phyloP scores from a whole-genome alignment of 495 filamentous ascomycete genomes.

The Articulospora tetracladia region DNA sequence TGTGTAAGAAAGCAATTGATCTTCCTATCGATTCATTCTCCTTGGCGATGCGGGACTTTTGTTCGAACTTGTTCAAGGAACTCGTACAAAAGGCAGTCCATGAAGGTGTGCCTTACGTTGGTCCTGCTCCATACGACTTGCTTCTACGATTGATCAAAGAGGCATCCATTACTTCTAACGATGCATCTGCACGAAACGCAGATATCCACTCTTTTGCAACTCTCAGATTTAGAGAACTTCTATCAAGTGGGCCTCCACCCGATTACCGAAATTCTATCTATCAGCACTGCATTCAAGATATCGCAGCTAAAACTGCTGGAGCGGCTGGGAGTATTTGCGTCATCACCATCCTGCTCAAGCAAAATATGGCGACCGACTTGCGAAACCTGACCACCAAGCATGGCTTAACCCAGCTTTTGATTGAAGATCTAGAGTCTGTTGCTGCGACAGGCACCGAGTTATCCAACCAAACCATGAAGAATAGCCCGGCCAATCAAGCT shows the following conservation, averaged over 20 bases:
- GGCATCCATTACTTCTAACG: conserved; percentile 42
- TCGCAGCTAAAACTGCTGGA: conserved; percentile 48
- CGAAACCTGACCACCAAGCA: conserved; percentile 36
- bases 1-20: conserved; percentile 69
- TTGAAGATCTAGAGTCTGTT: conserved; percentile 44
- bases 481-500: conserved; percentile 40
- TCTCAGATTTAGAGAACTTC: conserved; percentile 18
- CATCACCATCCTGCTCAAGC: conserved; percentile 54
- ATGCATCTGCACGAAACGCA: conserved; percentile 36
- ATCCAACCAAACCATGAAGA: conserved; percentile 29
- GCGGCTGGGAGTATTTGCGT: conserved; percentile 70
- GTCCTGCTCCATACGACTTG: conserved; percentile 44
- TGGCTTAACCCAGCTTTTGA: conserved; percentile 39
- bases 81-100: conserved; percentile 8
- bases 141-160: conserved; percentile 68
- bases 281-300: conserved; percentile 53
- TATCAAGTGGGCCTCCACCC: conserved; percentile 42
- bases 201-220: conserved; percentile 58
- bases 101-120: conserved; percentile 18
- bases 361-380: conserved; percentile 29
- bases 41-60: conserved; percentile 52
- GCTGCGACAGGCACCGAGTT: conserved; percentile 24
- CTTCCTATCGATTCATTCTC: conserved; percentile 58
- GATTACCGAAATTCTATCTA: conserved; percentile 50
- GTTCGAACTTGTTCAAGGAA: conserved; percentile 30